Base-by-base conservation (phyloP, 129 eudicot species). In the Artemisia annua region DNA sequence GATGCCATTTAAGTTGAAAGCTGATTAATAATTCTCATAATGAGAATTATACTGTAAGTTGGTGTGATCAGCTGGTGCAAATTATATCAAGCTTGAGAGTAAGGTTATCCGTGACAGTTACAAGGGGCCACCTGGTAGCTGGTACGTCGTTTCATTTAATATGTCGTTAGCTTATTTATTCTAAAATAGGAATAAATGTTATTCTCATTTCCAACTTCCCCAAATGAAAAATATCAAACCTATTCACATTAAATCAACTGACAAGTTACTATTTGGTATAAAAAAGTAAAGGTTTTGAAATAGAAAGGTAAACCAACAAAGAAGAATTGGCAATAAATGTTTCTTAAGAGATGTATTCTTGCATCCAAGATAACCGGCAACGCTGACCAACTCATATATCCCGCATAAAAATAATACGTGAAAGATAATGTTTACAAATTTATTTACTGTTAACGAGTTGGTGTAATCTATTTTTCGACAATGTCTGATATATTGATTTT, bases 101-200 rank as follows among this genome's bases (percentile, higher is more conserved):
- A 61, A 11, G 66, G 44, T 22, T 28, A 61, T 11, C 46, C 15
- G 57, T 26, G 66, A 61, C 66, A 61, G 66, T 61, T 30, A 61
- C 48, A 61, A 43, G 48, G 66, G 48, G 48, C 66, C 66, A 28
- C 66, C 66, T 61, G 44, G 66, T 61, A 28, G 66, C 8, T n/a
- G n/a, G n/a, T n/a, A n/a, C n/a, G n/a, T n/a, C n/a, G n/a, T n/a
- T 30, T 61, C 66, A 61, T 61, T 61, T 8, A 61, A 61, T 61
- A 24, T 61, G 66, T 61, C 66, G 48, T 61, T 61, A 61, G 32
- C 12, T 61, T 13, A 60, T 26, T 12, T 60, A 60, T 60, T 60
- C 65, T 20, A 24, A 24, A 61, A 26, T 30, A 61, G 66, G 66
- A 30, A 61, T 30, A 30, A 11, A 30, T 61, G 48, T 39, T 52